Evolutionary conservation across 345 rosid species (phyloP).

Genomic region (Corchorus capsularis): DNA sequence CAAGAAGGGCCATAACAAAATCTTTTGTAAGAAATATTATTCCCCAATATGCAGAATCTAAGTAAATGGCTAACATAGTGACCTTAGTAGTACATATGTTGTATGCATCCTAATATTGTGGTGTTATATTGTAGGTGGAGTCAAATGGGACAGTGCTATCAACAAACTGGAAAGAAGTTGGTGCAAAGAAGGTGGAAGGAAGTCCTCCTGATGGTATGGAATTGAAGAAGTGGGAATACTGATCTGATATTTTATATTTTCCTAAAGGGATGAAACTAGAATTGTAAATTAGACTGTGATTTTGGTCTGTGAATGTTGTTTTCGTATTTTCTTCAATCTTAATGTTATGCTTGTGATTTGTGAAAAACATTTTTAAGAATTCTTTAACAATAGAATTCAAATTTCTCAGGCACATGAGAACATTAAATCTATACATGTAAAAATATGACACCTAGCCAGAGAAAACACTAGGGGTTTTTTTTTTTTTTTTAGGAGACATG

Average conservation of each 20-base stretch:
- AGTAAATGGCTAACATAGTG: background rate
- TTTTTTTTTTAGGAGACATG: background rate
- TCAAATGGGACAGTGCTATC: conserved; percentile 94
- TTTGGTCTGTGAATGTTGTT: conserved; percentile 21
- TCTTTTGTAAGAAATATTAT: conserved; percentile 70
- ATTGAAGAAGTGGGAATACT: conserved; percentile 78
- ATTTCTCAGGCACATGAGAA: background rate
- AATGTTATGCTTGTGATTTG: background rate
- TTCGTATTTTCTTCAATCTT: background rate
- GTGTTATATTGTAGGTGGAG: conserved; percentile 56
- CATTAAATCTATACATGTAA: background rate
- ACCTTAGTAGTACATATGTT: too few relatives aligned
- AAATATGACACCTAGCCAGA: background rate
- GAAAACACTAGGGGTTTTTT: background rate
- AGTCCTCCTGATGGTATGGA: conserved; percentile 98
- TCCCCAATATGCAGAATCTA: background rate
- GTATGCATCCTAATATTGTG: conserved; percentile 15
- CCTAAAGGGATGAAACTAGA: background rate
- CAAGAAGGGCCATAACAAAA: conserved; percentile 88
- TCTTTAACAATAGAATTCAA: background rate
- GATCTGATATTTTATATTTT: conserved; percentile 19
- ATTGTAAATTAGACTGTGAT: conserved; percentile 11
- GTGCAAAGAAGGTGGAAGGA: conserved; percentile 82
- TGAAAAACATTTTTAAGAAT: too few relatives aligned
- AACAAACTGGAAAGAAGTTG: conserved; percentile 97